Base-by-base conservation (phyloP, 108 stramenopile species). In the Cyclotella atomus region DNA sequence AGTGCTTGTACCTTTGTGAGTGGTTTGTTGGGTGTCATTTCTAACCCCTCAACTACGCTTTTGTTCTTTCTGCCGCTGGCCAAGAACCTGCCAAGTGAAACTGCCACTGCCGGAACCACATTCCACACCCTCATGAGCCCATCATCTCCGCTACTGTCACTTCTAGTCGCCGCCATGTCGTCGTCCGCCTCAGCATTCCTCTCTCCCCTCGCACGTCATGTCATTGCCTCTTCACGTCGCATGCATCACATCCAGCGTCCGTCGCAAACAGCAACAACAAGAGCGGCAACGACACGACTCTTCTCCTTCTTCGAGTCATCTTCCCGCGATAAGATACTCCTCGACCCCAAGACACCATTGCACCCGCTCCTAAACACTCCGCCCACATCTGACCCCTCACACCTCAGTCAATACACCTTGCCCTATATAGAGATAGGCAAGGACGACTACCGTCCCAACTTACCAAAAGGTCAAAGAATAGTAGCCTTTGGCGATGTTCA, bases 401-500 rank as follows among this genome's bases (percentile, higher is more conserved):
- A 67, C 25, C 60, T 69, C 10, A 55, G 63, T 27, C 65, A 52
- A 21, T 80, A 80, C 60, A 63, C 71, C n/a, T 47, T 80, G 2
- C 71, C 79, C 14, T 63, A 55, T 38, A 54, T 71, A 10, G 23
- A 10, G 20, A 68, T 80, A 1, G 79, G 79, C 21, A 29, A n/a
- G 2, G 79, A 80, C 61, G 79, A 80, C 50, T 73, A 73, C 25
- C 71, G 71, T 23, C 71, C 81, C 44, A 41, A 30, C 55, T 57
- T 82, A 2, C 52, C 56, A 19, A 57, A 80, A 21, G 62, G 67
- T 2, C 84, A 83, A 72, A 83, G 91, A 14, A 67, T 91, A n/a
- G 85, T 91, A 43, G 77, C 87, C 41, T 70, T 94, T 38, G 92
- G 92, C 12, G 92, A 94, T 55, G 84, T 94, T 4, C 92, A 94